Evolutionary conservation across 768 basidiomycete species (phyloP), one percentile per base, ranked within the genome.

Genomic region (Tricholoma terreum): DNA sequence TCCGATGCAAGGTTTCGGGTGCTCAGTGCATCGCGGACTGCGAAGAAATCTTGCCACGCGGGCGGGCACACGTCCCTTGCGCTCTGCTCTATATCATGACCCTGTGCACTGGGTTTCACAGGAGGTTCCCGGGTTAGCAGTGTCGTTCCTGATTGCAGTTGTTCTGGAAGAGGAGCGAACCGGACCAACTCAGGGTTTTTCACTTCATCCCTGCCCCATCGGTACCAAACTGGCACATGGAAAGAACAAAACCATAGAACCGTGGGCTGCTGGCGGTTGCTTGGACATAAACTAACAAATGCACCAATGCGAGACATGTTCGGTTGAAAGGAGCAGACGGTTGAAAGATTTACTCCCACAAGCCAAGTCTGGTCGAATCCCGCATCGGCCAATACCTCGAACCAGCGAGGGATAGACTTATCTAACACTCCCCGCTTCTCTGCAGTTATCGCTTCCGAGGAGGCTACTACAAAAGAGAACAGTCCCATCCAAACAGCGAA

Each of bases 191-290:
- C 11, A 14, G 21, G 22, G 19, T 40, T 11, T 4, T 6, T 12
- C 9, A 11, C 17, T 34, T 59, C 55, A 11, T 40, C 14, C 15
- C 2, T 6, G 9, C 53, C 52, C 60, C 56, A 61, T 24, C n/a
- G 3, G n/a, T 61, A 61, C 60, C 60, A 61, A 8, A 61, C 56
- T 19, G 60, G 57, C 6, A 61, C 21, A 17, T 51, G n/a, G 4
- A 30, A 50, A 12, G 21, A 6, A 7, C 27, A 42, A 17, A 42
- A 50, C 24, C 24, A 27, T 27, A 3, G 24, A 27, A 27, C 34
- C 2, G 40, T 1, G 1, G 52, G 43, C 10, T 58, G 56, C 4
- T n/a, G 21, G 1, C 24, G 19, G 17, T 57, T 31, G 11, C 9
- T 5, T 24, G 43, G 22, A 8, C n/a, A 8, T 22, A 27, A 12